Evolutionary conservation across 2,329 filamentous ascomycete genomes (phyloP), one percentile per base, ranked within the genome.

Genomic region (Leptographium radiaticola): DNA sequence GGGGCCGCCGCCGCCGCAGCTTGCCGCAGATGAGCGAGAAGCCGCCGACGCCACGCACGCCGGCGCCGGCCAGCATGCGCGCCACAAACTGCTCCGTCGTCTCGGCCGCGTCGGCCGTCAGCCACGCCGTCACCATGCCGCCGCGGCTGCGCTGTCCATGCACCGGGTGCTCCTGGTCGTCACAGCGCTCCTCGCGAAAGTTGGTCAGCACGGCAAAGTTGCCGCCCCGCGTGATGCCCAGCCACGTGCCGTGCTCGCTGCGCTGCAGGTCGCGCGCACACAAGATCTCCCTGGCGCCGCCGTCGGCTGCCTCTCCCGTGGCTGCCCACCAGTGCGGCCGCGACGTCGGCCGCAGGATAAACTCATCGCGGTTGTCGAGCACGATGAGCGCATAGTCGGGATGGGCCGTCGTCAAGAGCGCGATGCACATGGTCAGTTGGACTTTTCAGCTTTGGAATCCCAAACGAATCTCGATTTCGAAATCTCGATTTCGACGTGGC

Each of bases 291-390:
- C 33, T 33, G 20, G 38, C 13, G 49, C 44, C 56, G 42, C 10
- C 31, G 36, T 12, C 38, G 9, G 38, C 18, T 13, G 38, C 34
- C n/a, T 44, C 42, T 20, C 16, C 50, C 12, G 52, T 53, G 11
- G 54, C 53, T 69, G 42, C 65, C 80, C 80, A 84, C 80, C 80
- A 84, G 65, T 82, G 75, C 8, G 80, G 80, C 55, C 77, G 71
- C 52, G 76, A 81, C 2, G 81, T 84, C 5, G 81, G 81, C 33
- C 81, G 74, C 15, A 83, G 72, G 58, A 84, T 79, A 68, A 78
- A 84, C 65, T 84, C 86, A 71, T 91, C 87, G 61, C 87, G 79
- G 66, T 91, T 91, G 69, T 89, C 81, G 64, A 89, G 73, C 56
- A 87, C 70, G 61, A 91, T 85, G 56, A 90, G 74, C 31, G 84